Evolutionary conservation across 2,329 filamentous ascomycete genomes (phyloP), one percentile per base, ranked within the genome.

Genomic region (Coniella lustricola): DNA sequence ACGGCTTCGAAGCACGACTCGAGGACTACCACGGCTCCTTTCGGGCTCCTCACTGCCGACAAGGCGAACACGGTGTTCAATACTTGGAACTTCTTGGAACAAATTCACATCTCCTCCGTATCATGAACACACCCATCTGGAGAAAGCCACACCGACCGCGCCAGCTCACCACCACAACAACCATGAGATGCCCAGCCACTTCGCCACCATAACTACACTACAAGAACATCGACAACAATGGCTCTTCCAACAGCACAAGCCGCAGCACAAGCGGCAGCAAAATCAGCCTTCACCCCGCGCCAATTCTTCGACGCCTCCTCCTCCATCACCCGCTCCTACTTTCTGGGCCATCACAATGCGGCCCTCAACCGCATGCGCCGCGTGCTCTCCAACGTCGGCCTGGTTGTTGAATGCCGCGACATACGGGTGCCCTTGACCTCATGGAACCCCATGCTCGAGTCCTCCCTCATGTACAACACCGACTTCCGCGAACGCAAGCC

Each of bases 401-500:
- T 97, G 37, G 81, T 98, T 46, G 80, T 98, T 61, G 93, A 98
- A 71, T 96, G 90, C 65, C 87, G 93, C 61, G 93, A 98, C 71
- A 90, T 90, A 63, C 84, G 93, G 41, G 83, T 95, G 0, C 93
- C 93, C 0, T 70, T 97, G 9, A 90, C 90, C 0, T 93, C 88
- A 3, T 82, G 88, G 57, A 98, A 98, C 62, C 91, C 90, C 0
- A 70, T 90, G 39, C 91, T 98, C 57, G 91, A 97, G 62, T 76
- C 82, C 54, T 77, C 81, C 29, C 72, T 97, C 38, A 90, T 95
- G 61, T 75, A 50, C 40, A 44, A 44, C 41, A 47, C 32, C 3
- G 49, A 52, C 21, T 52, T 52, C 16, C 47, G 50, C 43, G 29
- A 49, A 17, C 39, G 50, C 12, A 38, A 33, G 32, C 40, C 40